Percentiles rank a stretch among this genome's conserved stretches.
Conservation (phyloP, 1,284 basidiomycete species). For the Boletellus deceptivus region DNA sequence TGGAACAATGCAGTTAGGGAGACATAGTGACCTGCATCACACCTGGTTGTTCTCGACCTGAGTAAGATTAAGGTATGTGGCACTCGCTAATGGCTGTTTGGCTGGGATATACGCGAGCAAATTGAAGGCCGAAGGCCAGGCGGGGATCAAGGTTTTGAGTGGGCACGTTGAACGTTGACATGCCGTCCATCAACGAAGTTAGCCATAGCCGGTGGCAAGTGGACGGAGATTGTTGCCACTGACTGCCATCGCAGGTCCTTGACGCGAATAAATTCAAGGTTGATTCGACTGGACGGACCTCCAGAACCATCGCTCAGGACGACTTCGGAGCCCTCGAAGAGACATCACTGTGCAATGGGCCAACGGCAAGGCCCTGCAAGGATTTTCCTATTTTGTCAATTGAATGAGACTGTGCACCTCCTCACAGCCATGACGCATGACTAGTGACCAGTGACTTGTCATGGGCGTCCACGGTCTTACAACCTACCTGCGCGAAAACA, state of each 20-base stretch:
- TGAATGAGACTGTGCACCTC: not conserved
- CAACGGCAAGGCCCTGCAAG: too few species aligned
- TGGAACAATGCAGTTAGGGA: not conserved
- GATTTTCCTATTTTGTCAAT: slow-evolving; percentile 12
- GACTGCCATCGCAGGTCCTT: slow-evolving; percentile 6
- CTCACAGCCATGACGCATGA: not conserved
- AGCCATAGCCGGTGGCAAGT: not conserved
- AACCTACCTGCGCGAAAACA: slow-evolving; percentile 75
- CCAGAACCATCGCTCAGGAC: too few species aligned
- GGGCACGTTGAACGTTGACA: too few species aligned
- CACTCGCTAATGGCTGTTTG: not conserved
- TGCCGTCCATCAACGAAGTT: too few species aligned
- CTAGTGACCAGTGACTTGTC: slow-evolving; percentile 1
- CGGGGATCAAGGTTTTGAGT: not conserved
- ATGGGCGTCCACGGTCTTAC: slow-evolving; percentile 86
- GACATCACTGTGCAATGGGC: too few species aligned
- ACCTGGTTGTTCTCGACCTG: not conserved
- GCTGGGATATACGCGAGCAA: too few species aligned
- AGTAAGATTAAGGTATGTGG: not conserved
- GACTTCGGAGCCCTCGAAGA: too few species aligned
- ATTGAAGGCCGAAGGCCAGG: not conserved
- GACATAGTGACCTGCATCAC: not conserved
- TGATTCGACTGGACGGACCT: not conserved
- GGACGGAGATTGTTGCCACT: slow-evolving; percentile 6
- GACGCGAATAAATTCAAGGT: not conserved